Conservation (phyloP, 176 grass and related monocot genomes). For the Aegilops bicornis region DNA sequence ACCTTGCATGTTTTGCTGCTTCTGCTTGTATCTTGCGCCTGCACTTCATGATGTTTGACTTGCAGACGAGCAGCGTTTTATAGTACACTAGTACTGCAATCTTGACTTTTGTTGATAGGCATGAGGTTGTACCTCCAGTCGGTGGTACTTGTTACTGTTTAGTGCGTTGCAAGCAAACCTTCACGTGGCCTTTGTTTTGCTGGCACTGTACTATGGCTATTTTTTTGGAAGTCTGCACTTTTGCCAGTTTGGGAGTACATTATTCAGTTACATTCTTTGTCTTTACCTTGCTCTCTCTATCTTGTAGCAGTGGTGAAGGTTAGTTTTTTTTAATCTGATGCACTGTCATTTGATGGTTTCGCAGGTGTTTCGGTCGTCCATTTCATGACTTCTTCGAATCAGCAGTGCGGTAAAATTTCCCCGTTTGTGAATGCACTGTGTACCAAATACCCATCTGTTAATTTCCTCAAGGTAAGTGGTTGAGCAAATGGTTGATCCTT, state of each 20-base stretch:
- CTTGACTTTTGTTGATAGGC: slow-evolving; percentile 35
- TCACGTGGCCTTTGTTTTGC: slow-evolving; percentile 32
- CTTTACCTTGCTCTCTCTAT: background rate
- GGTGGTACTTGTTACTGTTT: slow-evolving; percentile 43
- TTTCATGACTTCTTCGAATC: slow-evolving; percentile 79
- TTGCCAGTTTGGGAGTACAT: slow-evolving; percentile 44
- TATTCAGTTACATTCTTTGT: slow-evolving; percentile 32
- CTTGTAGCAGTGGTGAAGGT: background rate
- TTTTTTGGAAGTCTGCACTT: slow-evolving; percentile 17
- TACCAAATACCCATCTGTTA: slow-evolving; percentile 80
- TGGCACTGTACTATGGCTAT: slow-evolving; percentile 10
- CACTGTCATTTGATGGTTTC: slow-evolving; percentile 11
- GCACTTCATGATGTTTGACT: slow-evolving; percentile 23
- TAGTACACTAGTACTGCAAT: slow-evolving; percentile 16
- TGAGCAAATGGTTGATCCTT: background rate
- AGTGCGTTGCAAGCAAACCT: slow-evolving; percentile 32
- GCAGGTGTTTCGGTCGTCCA: slow-evolving; percentile 83
- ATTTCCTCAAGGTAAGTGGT: slow-evolving; percentile 82
- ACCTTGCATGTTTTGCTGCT: background rate
- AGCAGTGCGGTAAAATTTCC: slow-evolving; percentile 76
- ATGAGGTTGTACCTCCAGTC: slow-evolving; percentile 15
- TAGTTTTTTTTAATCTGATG: slow-evolving; percentile 5
- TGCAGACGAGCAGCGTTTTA: background rate
- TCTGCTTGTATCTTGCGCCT: background rate
- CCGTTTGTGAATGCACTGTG: slow-evolving; percentile 72